Base-by-base conservation (phyloP, 2,329 filamentous ascomycete genomes). In the Fusarium pseudonygamai region DNA sequence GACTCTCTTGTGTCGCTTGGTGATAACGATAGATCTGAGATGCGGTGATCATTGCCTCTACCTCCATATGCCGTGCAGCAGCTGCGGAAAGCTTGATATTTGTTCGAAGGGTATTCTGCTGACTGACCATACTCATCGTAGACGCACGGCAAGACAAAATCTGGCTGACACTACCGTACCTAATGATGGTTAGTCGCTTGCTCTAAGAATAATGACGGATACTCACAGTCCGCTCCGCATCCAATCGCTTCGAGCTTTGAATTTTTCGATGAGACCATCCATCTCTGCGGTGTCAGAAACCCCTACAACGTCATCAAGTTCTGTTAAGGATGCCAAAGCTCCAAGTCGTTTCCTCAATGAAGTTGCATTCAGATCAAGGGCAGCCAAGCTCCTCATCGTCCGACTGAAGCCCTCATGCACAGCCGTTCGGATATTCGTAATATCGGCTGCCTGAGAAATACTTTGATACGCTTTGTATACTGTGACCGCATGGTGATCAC, bases 141-240 rank as follows among this genome's bases (percentile, higher is more conserved):
- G 94, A 96, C 76, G 95, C 92, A 71, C 96, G 91, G 75, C 92
- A 95, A 4, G 93, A 95, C 24, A 98, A 81, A 28, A 98, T 91
- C 60, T 93, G 90, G 65, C 92, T 91, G 60, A 97, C 90, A 78
- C 97, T 93, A 60, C 92, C 89, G 70, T 93, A 93, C 67, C 91
- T 93, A 79, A 10, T 28, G 47, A 64, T 22, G 30, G 55, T 79
- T 43, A 78, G 66, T 49, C 47, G 40, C 1, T 37, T 39, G 4
- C n/a, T 53, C 24, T 24, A 36, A 36, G 16, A 16, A 32, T 11
- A n/a, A 28, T 24, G 14, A 11, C 20, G 24, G 7, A n/a, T 40
- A 77, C 89, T 83, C 86, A 94, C 93, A 91, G 89, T 79, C 93
- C 93, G 70, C 90, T 92, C 78, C 91, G 90, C 91, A 98, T 94